phyloP scores from a whole-genome alignment of 192 early-diverging fungal genomes.

The Coemansia sp. region DNA sequence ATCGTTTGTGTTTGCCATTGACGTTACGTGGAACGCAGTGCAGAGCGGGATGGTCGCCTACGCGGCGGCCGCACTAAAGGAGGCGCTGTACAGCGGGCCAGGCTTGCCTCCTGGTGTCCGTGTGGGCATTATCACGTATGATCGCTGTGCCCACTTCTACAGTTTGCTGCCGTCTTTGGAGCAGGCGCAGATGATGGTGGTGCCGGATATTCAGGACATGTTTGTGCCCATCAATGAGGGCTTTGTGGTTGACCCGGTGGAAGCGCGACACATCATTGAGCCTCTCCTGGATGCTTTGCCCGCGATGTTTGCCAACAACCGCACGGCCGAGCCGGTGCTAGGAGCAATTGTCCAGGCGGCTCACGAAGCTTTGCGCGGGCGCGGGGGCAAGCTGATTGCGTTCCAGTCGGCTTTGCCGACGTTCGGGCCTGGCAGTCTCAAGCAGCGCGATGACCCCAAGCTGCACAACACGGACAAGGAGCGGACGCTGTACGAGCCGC shows the following conservation, averaged over 20 bases:
- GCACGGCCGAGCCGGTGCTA: slow-evolving; percentile 68
- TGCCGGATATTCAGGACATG: slow-evolving; percentile 84
- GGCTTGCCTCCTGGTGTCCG: slow-evolving; percentile 56
- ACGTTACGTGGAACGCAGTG: slow-evolving; percentile 85
- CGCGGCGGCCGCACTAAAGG: slow-evolving; percentile 62
- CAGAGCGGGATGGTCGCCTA: slow-evolving; percentile 77
- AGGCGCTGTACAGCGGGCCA: slow-evolving; percentile 61
- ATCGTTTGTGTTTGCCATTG: slow-evolving; percentile 87
- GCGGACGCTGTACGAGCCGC: slow-evolving; percentile 76
- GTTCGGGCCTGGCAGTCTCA: slow-evolving; percentile 82
- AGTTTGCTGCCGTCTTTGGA: slow-evolving; percentile 79
- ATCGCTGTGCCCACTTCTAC: slow-evolving; percentile 90
- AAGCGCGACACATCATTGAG: slow-evolving; percentile 77
- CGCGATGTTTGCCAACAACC: slow-evolving; percentile 74
- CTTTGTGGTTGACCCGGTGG: slow-evolving; percentile 80
- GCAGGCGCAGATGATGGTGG: slow-evolving; percentile 91
- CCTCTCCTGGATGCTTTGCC: slow-evolving; percentile 77
- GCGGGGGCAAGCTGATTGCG: slow-evolving; percentile 85
- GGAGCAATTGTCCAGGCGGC: slow-evolving; percentile 78
- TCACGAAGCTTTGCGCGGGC: slow-evolving; percentile 64
- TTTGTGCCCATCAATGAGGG: slow-evolving; percentile 93
- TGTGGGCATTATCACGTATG: slow-evolving; percentile 88
- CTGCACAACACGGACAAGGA: slow-evolving; percentile 91
- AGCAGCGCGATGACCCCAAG: slow-evolving; percentile 84
- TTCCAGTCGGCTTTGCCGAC: slow-evolving; percentile 87